These are phyloP conservation scores for Neurospora crassa DNA, from an alignment of 2,329 filamentous ascomycete genomes.

Conservation along the genomic window DNA sequence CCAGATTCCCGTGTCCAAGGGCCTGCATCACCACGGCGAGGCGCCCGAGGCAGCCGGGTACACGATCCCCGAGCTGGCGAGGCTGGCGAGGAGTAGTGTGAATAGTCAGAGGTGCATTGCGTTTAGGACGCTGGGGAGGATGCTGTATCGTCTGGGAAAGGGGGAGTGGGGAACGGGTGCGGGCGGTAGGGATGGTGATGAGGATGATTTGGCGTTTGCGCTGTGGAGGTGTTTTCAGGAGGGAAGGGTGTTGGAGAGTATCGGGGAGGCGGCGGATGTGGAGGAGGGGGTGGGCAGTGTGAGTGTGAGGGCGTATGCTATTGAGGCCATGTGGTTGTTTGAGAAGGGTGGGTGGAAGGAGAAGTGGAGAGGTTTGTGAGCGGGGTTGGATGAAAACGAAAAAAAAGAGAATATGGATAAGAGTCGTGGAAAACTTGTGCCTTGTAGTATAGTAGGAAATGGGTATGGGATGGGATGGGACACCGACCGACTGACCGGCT, in stretches of 20 bases:
- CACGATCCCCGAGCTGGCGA: constrained; percentile 77
- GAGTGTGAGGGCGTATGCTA: constrained; percentile 74
- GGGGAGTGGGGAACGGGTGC: constrained; percentile 62
- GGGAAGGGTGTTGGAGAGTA: constrained; percentile 64
- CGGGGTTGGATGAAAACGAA: not conserved
- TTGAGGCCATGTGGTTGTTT: constrained; percentile 81
- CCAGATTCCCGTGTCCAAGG: constrained; percentile 63
- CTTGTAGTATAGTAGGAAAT: not conserved
- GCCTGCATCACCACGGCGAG: constrained; percentile 87
- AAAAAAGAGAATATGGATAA: not conserved
- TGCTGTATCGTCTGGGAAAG: constrained; percentile 72
- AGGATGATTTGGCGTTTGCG: constrained; percentile 59
- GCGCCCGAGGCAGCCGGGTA: constrained; percentile 93
- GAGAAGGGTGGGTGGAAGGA: constrained; percentile 63
- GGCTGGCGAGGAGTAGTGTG: constrained; percentile 70
- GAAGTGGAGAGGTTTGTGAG: constrained; percentile 40
- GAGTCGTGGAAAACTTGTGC: not conserved
- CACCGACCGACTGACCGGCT: not conserved
- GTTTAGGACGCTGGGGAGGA: constrained; percentile 79
- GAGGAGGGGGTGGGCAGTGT: constrained; percentile 60
- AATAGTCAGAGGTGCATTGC: constrained; percentile 83
- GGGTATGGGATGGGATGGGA: not conserved
- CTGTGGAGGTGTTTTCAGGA: constrained; percentile 76
- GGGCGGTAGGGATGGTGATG: constrained; percentile 33
- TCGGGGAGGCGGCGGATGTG: constrained; percentile 64